These are phyloP conservation scores for Cryphonectria carpinicola DNA, from an alignment of 2,329 filamentous ascomycete genomes.

Conservation along the genomic window DNA sequence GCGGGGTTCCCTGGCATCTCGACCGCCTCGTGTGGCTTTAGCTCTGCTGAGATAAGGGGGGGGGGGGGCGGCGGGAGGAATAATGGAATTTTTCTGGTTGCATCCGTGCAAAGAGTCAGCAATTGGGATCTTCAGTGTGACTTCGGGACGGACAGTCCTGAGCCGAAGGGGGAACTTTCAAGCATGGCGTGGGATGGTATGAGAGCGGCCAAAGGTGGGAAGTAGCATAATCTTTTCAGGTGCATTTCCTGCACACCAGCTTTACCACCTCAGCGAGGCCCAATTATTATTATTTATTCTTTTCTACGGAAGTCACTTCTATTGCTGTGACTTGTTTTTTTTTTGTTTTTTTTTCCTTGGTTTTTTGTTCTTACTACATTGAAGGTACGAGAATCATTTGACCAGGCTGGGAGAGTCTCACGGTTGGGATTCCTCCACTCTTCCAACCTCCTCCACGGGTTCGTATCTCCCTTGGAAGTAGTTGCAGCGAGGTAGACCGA, in stretches of 20 bases:
- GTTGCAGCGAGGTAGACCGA: not conserved
- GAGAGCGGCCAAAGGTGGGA: not conserved
- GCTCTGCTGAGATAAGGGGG: no score
- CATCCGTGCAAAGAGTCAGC: not conserved
- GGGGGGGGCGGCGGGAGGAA: no score
- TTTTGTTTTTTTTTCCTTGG: not conserved
- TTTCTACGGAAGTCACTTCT: not conserved
- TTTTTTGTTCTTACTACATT: not conserved
- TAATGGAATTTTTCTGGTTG: no score
- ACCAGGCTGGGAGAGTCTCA: not conserved
- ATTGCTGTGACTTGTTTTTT: not conserved
- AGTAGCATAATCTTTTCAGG: not conserved
- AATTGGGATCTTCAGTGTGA: not conserved
- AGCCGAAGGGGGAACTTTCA: not conserved
- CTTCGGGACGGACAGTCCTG: not conserved
- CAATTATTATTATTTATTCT: not conserved
- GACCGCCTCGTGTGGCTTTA: no score
- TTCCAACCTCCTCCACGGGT: not conserved
- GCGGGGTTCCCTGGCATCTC: no score
- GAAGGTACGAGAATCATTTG: not conserved
- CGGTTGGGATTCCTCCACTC: not conserved
- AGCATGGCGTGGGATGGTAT: not conserved
- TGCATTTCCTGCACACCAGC: not conserved
- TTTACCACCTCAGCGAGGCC: not conserved
- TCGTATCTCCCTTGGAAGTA: not conserved